Evolutionary conservation across 2,329 filamentous ascomycete genomes (phyloP), one percentile per base, ranked within the genome.

Genomic region (Neofusicoccum cordaticola): DNA sequence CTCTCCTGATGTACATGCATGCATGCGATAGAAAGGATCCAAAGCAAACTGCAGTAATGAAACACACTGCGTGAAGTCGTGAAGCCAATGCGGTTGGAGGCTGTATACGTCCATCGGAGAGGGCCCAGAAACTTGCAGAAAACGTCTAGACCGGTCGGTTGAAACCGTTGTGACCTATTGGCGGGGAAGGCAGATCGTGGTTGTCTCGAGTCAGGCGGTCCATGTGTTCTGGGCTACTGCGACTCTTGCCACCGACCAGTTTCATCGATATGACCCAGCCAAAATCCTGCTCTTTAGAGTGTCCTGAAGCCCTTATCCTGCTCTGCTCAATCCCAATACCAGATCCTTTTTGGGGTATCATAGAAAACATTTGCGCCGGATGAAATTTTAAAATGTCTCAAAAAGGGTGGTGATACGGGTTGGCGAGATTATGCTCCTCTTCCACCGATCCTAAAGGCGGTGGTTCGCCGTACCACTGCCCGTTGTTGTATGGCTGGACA

Each of bases 301-400:
- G 52, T 11, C 35, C 31, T 9, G 7, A n/a, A 19, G 22, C 37
- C 15, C 34, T 47, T 17, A 35, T 44, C 35, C 15, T 60, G 41
- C 22, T 35, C n/a, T 60, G 41, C 22, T 35, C 37, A 39, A n/a
- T 34, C 56, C 56, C 42, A 47, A 60, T 47, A 34, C 56, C 41
- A 60, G 42, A 47, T 60, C 56, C 56, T 60, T 60, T 60, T 60
- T 45, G 56, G 61, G 61, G 61, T 63, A 63, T 63, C 61, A 63
- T 52, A 42, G 50, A 63, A 63, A 63, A 63, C 48, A 63, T 17
- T 53, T 37, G 61, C 50, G 61, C 61, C 61, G 39, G 61, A 63
- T 17, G 39, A 47, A 62, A 47, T 17, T 42, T 39, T 48, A 34
- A 37, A 31, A 56, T 42, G 17, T 50, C 19, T 64, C 44, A 64